These are phyloP conservation scores for Pythium pyrilobum DNA, from an alignment of 352 stramenopile species.

Conservation along the genomic window DNA sequence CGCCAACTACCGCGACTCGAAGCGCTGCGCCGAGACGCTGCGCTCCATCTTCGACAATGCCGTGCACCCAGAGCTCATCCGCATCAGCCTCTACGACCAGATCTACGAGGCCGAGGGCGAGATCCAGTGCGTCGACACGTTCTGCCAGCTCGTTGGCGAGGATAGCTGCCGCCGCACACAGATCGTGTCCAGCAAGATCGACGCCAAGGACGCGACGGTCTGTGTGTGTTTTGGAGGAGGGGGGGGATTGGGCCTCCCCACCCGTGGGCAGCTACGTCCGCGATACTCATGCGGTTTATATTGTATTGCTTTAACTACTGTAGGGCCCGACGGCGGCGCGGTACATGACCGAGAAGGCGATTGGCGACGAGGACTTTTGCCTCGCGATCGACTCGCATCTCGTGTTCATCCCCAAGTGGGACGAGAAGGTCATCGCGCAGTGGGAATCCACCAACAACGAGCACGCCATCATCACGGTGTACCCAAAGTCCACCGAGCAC, in stretches of 20 bases:
- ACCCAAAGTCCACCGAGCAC: constrained; percentile 71
- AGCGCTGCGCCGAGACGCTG: constrained; percentile 72
- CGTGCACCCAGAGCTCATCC: constrained; percentile 43
- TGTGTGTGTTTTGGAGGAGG: no score
- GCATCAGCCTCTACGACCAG: constrained; percentile 66
- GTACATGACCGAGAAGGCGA: constrained; percentile 72
- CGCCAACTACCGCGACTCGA: constrained; percentile 80
- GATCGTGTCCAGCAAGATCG: constrained; percentile 64
- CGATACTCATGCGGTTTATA: no score
- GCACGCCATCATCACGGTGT: constrained; percentile 78
- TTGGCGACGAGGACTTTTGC: constrained; percentile 76
- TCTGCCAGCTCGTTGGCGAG: constrained; percentile 65
- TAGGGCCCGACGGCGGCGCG: constrained; percentile 65
- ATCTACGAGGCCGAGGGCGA: constrained; percentile 70
- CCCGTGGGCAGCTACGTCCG: no score
- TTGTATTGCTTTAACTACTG: not conserved
- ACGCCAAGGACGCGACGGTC: constrained; percentile 63
- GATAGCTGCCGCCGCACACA: constrained; percentile 48
- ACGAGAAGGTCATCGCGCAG: constrained; percentile 64
- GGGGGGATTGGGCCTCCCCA: no score
- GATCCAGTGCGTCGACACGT: constrained; percentile 52
- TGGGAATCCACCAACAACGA: constrained; percentile 68
- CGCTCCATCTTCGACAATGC: constrained; percentile 76
- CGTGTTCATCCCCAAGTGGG: constrained; percentile 71
- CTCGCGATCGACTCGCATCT: constrained; percentile 80